Evolutionary conservation across 192 early-diverging fungal genomes (phyloP), one percentile per base, ranked within the genome.

Genomic region (Powellomyces hirtus): DNA sequence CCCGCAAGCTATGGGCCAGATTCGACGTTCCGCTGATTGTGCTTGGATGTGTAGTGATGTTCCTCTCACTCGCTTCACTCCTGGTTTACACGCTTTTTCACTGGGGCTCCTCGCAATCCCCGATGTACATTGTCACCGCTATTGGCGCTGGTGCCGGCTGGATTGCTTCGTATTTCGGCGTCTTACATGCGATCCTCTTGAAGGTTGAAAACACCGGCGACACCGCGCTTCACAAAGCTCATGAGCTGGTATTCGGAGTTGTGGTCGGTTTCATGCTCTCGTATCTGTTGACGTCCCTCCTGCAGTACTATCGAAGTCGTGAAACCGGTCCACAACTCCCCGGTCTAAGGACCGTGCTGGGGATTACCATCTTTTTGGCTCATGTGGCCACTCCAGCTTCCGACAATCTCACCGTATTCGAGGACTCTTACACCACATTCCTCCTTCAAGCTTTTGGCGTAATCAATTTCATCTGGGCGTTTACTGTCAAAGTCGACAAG

Each of bases 401-500:
- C 6, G 94, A 98, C 77, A 94, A 91, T 68, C 96, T 90, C 68
- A 94, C 92, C 0, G 82, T 96, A 33, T 88, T 81, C 80, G 95
- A 98, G 77, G 94, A 97, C 66, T 76, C 80, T 36, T 80, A 91
- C 26, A 82, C 87, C 18, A 70, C 83, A 0, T 89, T 87, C 66
- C 73, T 92, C 16, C 53, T 88, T 5, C 88, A 90, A 57, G 86
- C 89, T 1, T 84, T 93, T 63, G 81, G 84, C 2, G 33, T 84
- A 33, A 66, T 76, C 66, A 70, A 78, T 36, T 50, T 63, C 73
- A 59, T 74, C 10, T 62, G 59, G 44, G 45, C 75, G 33, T 57
- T 78, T 42, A 52, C 44, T 50, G 66, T 53, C 49, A 36, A 72
- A 26, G 34, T 80, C 40, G 58, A 53, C 59, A 37, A 62, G 13